Conservation (phyloP, 192 early-diverging fungal genomes). For the Coemansia sp. region DNA sequence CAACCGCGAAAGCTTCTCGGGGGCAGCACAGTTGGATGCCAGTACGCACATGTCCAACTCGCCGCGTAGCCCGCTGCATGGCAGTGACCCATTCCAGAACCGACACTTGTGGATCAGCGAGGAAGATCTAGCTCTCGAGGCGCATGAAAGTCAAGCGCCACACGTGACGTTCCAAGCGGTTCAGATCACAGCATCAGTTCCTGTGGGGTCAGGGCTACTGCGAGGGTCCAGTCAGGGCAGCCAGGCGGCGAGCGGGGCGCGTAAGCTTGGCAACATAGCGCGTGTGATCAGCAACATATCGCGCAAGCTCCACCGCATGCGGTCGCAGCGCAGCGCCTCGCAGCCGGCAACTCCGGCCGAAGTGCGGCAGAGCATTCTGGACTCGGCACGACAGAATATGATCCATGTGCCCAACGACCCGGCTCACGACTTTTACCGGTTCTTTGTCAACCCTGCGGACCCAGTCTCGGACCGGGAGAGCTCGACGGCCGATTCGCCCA, state of each 20-base stretch:
- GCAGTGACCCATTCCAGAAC: conserved; percentile 32
- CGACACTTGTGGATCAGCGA: conserved; percentile 31
- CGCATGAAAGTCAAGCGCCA: neutral
- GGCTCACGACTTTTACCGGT: conserved; percentile 41
- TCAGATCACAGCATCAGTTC: conserved; percentile 25
- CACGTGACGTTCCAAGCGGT: conserved; percentile 7
- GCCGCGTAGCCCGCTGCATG: conserved; percentile 22
- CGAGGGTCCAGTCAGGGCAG: conserved; percentile 16
- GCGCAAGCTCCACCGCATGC: conserved; percentile 38
- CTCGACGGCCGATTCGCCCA: conserved; percentile 37
- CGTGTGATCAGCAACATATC: conserved; percentile 50
- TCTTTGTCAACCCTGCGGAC: conserved; percentile 44
- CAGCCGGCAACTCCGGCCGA: conserved; percentile 53
- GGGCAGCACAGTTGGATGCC: conserved; percentile 43
- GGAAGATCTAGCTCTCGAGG: conserved; percentile 14
- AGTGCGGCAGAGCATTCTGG: conserved; percentile 40
- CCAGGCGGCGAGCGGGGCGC: neutral
- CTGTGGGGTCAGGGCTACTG: conserved; percentile 33
- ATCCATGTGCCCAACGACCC: conserved; percentile 21
- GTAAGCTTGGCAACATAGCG: conserved; percentile 31
- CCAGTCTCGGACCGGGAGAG: conserved; percentile 47
- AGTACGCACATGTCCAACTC: conserved; percentile 44
- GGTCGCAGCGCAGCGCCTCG: conserved; percentile 46
- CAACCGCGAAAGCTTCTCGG: conserved; percentile 53
- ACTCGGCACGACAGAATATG: conserved; percentile 41